These are phyloP conservation scores for Eucalyptus lansdowneana DNA, from an alignment of 345 rosid species.

Conservation along the genomic window DNA sequence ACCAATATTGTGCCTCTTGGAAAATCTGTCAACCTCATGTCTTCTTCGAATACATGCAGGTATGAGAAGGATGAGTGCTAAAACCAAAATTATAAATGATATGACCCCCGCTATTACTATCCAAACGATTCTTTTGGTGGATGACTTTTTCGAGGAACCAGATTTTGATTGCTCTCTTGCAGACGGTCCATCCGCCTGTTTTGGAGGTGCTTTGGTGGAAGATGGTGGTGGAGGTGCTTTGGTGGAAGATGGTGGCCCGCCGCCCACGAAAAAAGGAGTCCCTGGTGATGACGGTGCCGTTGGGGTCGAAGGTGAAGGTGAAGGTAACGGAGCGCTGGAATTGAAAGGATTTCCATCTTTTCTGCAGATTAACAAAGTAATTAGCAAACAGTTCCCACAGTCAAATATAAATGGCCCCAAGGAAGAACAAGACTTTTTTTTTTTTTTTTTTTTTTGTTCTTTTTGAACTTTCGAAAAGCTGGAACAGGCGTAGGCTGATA, in stretches of 20 bases:
- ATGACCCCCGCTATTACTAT: conserved; percentile 64
- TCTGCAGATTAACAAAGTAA: conserved; percentile 24
- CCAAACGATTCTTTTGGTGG: conserved; percentile 54
- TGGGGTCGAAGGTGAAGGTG: conserved; percentile 47
- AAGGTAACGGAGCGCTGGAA: conserved; percentile 36
- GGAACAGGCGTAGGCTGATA: not conserved
- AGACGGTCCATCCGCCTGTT: conserved; percentile 54
- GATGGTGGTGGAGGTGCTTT: conserved; percentile 27
- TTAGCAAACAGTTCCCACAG: not conserved
- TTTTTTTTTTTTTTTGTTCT: too few species aligned
- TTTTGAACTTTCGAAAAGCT: not conserved
- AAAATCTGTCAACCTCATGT: conserved; percentile 30
- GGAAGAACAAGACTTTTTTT: not conserved
- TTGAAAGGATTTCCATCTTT: conserved; percentile 80
- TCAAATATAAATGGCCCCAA: not conserved
- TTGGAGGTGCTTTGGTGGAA: conserved; percentile 20
- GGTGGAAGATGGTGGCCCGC: conserved; percentile 12
- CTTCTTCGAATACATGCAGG: conserved; percentile 43
- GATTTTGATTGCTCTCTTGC: conserved; percentile 31
- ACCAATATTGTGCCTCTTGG: conserved; percentile 60
- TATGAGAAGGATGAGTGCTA: conserved; percentile 40
- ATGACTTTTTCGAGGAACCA: conserved; percentile 16
- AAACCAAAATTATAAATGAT: conserved; percentile 35
- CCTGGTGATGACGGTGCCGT: conserved; percentile 34
- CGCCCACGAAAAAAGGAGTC: not conserved